phyloP scores from a whole-genome alignment of 2,329 filamentous ascomycete species.

The Blumeriella jaapii region DNA sequence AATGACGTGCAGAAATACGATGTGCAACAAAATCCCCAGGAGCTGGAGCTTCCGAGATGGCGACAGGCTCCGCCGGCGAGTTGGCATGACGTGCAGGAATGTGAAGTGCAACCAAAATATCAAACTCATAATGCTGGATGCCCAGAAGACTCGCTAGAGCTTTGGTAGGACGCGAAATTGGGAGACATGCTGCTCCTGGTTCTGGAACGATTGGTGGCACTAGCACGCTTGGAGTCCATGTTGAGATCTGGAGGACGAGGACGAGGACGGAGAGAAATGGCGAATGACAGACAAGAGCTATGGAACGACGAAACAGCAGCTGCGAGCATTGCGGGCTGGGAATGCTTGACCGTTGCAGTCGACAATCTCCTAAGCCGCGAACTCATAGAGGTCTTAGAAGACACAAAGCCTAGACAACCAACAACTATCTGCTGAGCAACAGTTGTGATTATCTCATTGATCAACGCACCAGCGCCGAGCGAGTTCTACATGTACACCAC shows the following conservation, averaged over 20 bases:
- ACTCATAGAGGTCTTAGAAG: too few relatives aligned
- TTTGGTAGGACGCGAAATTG: not conserved
- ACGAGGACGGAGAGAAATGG: not conserved
- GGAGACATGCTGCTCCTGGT: too few relatives aligned
- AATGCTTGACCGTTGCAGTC: too few relatives aligned
- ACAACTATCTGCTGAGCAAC: too few relatives aligned
- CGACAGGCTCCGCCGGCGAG: too few relatives aligned
- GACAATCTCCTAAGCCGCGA: too few relatives aligned
- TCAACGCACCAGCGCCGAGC: constrained; percentile 12
- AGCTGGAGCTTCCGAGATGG: too few relatives aligned
- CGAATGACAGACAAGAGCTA: constrained; percentile 3
- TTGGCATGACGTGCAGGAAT: not conserved
- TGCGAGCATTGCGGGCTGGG: too few relatives aligned
- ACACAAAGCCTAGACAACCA: too few relatives aligned
- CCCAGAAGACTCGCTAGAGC: not conserved
- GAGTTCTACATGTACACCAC: constrained; percentile 21
- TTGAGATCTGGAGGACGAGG: not conserved
- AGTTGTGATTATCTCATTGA: constrained; percentile 12
- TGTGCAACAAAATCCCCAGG: too few relatives aligned
- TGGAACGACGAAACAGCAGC: too few relatives aligned
- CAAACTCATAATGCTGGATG: not conserved
- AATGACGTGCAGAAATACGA: not conserved
- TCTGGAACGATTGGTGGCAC: not conserved
- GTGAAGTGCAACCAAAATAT: not conserved
- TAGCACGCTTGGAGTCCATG: not conserved